Conservation (phyloP, 352 stramenopile genomes). For the Globisporangium orthogonon region DNA sequence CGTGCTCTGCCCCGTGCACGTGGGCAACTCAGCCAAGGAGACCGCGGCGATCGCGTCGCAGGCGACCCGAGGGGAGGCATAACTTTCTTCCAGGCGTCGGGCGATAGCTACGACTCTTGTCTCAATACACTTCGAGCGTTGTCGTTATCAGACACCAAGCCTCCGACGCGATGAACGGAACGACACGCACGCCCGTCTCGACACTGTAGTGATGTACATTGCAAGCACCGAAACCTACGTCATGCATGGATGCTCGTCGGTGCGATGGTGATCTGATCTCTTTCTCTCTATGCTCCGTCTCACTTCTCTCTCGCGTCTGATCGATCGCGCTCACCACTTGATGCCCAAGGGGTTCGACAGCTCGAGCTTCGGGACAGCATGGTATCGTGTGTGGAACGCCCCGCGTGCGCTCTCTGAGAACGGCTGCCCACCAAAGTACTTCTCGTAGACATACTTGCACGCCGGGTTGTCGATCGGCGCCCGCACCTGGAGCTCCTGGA, state of each 20-base stretch:
- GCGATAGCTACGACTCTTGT: neutral
- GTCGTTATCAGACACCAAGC: no score
- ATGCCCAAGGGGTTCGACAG: constrained; percentile 81
- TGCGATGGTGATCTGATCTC: neutral
- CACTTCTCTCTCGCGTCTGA: neutral
- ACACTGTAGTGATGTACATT: neutral
- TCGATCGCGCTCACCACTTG: constrained; percentile 58
- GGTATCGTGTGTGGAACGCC: constrained; percentile 75
- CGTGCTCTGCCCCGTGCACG: constrained; percentile 75
- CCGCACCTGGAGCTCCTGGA: constrained; percentile 59
- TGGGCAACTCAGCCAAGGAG: constrained; percentile 58
- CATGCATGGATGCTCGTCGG: neutral
- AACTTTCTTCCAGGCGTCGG: neutral
- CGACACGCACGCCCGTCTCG: no score
- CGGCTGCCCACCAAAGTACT: constrained; percentile 61
- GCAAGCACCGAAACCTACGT: neutral
- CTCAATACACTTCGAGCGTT: neutral
- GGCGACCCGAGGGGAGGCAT: constrained; percentile 15
- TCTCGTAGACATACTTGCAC: constrained; percentile 78
- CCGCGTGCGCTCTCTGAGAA: constrained; percentile 64
- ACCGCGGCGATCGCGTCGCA: constrained; percentile 56
- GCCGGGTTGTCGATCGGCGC: constrained; percentile 58
- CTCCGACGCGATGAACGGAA: no score
- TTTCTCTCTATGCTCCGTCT: neutral
- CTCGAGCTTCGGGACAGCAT: constrained; percentile 83